These are phyloP conservation scores for Pachysandra terminalis DNA, from an alignment of 164 flowering plant species.

Conservation along the genomic window DNA sequence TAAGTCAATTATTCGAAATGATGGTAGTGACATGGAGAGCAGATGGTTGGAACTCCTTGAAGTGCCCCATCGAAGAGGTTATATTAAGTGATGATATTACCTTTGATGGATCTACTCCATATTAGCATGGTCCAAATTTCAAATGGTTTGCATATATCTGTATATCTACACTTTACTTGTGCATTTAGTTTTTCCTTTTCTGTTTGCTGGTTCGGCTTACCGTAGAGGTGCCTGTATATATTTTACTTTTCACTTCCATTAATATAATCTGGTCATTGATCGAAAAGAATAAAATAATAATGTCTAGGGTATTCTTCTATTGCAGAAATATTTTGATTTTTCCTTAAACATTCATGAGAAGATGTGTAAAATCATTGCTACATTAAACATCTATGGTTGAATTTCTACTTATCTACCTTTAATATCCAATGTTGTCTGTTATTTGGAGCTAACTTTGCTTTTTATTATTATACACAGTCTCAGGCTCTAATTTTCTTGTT, in stretches of 20 bases:
- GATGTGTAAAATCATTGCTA: neutral
- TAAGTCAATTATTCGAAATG: conserved; percentile 52
- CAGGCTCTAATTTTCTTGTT: conserved; percentile 4
- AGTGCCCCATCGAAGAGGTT: conserved; percentile 78
- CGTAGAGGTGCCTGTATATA: too few relatives aligned
- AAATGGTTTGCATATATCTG: neutral
- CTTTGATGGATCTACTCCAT: neutral
- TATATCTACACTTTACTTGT: neutral
- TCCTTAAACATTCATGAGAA: too few relatives aligned
- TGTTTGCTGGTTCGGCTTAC: too few relatives aligned
- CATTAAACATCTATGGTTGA: neutral
- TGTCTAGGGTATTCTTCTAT: too few relatives aligned
- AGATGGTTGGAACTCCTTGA: conserved; percentile 70
- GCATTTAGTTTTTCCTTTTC: too few relatives aligned
- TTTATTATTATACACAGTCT: neutral
- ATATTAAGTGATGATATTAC: conserved; percentile 14
- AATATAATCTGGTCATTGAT: too few relatives aligned
- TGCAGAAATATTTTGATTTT: too few relatives aligned
- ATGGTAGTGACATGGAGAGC: conserved; percentile 52
- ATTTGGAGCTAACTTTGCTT: too few relatives aligned
- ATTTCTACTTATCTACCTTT: neutral
- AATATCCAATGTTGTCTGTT: too few relatives aligned
- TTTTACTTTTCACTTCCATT: too few relatives aligned
- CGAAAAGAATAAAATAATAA: too few relatives aligned
- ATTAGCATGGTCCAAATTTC: neutral